phyloP scores from a whole-genome alignment of 2,329 filamentous ascomycete species.

The Pseudocercospora cruenta region DNA sequence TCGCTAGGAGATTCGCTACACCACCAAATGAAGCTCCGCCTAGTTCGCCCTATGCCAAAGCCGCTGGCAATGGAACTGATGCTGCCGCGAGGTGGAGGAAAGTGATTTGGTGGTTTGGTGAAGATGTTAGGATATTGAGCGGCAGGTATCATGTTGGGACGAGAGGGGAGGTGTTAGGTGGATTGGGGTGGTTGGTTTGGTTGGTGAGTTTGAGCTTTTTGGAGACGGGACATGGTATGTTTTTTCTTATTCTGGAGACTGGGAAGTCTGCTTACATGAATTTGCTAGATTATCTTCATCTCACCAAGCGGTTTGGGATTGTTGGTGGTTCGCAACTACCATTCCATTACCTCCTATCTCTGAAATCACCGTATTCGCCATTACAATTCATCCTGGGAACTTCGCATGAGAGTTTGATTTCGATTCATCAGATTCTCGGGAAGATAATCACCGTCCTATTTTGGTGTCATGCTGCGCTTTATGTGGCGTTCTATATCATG shows the following conservation, averaged over 20 bases:
- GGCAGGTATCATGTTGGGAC: conserved; percentile 51
- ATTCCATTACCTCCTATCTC: conserved; percentile 61
- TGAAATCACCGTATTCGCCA: conserved; percentile 55
- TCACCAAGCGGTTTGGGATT: conserved; percentile 65
- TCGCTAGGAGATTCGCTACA: not conserved
- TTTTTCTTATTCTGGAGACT: not conserved
- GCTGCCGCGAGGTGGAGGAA: conserved; percentile 28
- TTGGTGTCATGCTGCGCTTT: conserved; percentile 57
- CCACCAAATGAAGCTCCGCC: conserved; percentile 28
- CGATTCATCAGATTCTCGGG: conserved; percentile 61
- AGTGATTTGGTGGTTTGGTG: conserved; percentile 41
- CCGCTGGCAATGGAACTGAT: conserved; percentile 19
- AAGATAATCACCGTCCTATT: conserved; percentile 58
- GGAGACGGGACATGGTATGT: conserved; percentile 59
- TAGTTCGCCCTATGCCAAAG: conserved; percentile 47
- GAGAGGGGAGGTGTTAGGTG: conserved; percentile 55
- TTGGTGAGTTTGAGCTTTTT: conserved; percentile 54
- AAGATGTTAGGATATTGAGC: conserved; percentile 22
- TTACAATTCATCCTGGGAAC: conserved; percentile 57
- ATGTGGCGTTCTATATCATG: conserved; percentile 61
- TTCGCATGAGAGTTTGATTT: conserved; percentile 60
- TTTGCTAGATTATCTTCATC: conserved; percentile 62
- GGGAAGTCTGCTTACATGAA: too few species aligned
- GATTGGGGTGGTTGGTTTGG: conserved; percentile 56
- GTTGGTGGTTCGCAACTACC: conserved; percentile 64